These are phyloP conservation scores for Penicillium nordicum DNA, from an alignment of 2,329 filamentous ascomycete species.

Conservation along the genomic window DNA sequence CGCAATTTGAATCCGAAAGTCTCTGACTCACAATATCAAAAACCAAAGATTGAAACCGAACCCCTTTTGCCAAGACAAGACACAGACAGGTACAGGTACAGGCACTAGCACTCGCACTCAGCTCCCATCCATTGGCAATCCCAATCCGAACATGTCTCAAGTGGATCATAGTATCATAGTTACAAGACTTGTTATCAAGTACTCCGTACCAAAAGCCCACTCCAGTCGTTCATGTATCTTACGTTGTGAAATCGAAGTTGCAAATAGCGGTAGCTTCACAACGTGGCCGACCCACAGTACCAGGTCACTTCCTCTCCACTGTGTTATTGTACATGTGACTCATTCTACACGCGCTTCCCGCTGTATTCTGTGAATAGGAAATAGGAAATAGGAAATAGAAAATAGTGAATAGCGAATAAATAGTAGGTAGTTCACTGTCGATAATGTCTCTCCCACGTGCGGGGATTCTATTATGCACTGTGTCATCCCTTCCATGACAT, in stretches of 20 bases:
- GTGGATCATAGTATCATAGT: neutral
- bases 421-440: neutral
- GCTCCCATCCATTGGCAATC: neutral
- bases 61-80: neutral
- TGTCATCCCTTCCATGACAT: neutral
- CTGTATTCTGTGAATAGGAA: neutral
- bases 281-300: conserved; percentile 6
- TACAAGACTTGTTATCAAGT: neutral
- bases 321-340: neutral
- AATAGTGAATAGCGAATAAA: neutral
- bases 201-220: neutral
- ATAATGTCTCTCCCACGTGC: neutral
- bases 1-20: neutral
- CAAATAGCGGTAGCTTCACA: conserved; percentile 6
- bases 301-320: neutral
- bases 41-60: neutral
- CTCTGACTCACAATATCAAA: neutral
- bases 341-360: neutral
- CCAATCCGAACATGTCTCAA: neutral
- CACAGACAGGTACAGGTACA: neutral
- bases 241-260: neutral
- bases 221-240: neutral
- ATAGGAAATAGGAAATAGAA: too few relatives aligned
- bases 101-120: neutral
- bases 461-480: conserved; percentile 1